Conservation (phyloP, 2,329 filamentous ascomycete species). For the Leptoxyphium fumago region DNA sequence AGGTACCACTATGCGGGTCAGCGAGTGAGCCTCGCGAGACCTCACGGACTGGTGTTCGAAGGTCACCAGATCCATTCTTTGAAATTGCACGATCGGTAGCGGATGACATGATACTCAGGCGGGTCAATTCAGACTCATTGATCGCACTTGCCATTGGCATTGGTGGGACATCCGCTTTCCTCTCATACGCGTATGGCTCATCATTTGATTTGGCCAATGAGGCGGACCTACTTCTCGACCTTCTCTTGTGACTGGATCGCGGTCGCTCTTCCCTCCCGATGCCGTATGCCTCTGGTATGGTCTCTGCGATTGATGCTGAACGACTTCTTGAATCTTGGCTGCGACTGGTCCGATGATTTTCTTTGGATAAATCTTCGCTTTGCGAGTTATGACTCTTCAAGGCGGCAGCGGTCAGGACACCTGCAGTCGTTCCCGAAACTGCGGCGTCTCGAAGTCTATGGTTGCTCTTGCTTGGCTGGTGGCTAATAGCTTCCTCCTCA, state of each 20-base stretch:
- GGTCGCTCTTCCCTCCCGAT: constrained; percentile 31
- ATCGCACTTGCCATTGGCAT: constrained; percentile 84
- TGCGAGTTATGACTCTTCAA: constrained; percentile 51
- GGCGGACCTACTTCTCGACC: constrained; percentile 18
- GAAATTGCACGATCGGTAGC: constrained; percentile 60
- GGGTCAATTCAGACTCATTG: constrained; percentile 72
- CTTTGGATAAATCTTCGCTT: constrained; percentile 33
- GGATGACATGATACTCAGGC: constrained; percentile 73
- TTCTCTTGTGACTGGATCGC: constrained; percentile 28
- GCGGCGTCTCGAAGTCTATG: constrained; percentile 34
- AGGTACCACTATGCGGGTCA: constrained; percentile 40
- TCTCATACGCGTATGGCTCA: constrained; percentile 32
- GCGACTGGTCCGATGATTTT: constrained; percentile 33
- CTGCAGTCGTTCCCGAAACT: constrained; percentile 40
- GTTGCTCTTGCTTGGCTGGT: constrained; percentile 40
- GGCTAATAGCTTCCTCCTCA: constrained; percentile 33
- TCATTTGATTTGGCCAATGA: constrained; percentile 41
- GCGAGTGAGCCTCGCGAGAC: constrained; percentile 43
- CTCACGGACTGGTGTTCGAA: constrained; percentile 44
- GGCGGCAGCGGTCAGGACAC: constrained; percentile 46
- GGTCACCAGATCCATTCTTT: constrained; percentile 40
- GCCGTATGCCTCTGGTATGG: constrained; percentile 31
- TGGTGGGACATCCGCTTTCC: constrained; percentile 44
- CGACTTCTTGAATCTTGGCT: constrained; percentile 37
- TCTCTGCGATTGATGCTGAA: constrained; percentile 37